Conservation (phyloP, 768 basidiomycete genomes). For the Coprinopsis marcescibilis region DNA sequence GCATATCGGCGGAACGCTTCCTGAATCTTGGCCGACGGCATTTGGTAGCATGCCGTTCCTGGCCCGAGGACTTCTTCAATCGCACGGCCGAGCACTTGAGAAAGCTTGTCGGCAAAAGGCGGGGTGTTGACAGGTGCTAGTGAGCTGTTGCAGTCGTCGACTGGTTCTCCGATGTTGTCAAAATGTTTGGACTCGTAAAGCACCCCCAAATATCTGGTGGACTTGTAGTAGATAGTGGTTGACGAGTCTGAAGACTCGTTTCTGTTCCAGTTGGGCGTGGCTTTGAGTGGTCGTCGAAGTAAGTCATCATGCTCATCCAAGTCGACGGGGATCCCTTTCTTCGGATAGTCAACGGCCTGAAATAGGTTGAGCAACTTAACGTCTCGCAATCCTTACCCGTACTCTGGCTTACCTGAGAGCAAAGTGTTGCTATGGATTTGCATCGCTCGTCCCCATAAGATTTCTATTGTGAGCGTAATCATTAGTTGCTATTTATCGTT, state of each 20-base stretch:
- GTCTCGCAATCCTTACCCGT: not conserved
- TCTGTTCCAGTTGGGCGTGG: conserved; percentile 79
- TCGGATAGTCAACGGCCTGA: conserved; percentile 77
- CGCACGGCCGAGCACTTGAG: conserved; percentile 22
- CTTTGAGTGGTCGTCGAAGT: conserved; percentile 51
- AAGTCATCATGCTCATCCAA: conserved; percentile 32
- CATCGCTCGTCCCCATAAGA: conserved; percentile 59
- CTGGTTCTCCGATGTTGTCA: not conserved
- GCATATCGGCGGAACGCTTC: conserved; percentile 43
- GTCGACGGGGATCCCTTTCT: conserved; percentile 64
- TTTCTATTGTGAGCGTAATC: conserved; percentile 28
- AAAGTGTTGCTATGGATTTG: conserved; percentile 51
- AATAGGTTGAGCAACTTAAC: not conserved
- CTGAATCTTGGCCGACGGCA: conserved; percentile 23
- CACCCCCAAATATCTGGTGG: conserved; percentile 60
- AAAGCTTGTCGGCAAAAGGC: conserved; percentile 32
- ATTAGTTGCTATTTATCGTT: not conserved
- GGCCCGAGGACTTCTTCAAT: conserved; percentile 26
- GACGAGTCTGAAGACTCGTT: conserved; percentile 40
- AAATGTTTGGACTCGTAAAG: conserved; percentile 49
- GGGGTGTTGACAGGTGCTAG: conserved; percentile 19
- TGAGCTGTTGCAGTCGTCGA: conserved; percentile 27
- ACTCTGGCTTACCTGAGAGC: conserved; percentile 47
- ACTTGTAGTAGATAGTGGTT: conserved; percentile 63
- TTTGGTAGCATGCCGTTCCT: conserved; percentile 5